These are phyloP conservation scores for Bondarzewia mesenterica DNA, from an alignment of 1,284 basidiomycete species.

Conservation along the genomic window DNA sequence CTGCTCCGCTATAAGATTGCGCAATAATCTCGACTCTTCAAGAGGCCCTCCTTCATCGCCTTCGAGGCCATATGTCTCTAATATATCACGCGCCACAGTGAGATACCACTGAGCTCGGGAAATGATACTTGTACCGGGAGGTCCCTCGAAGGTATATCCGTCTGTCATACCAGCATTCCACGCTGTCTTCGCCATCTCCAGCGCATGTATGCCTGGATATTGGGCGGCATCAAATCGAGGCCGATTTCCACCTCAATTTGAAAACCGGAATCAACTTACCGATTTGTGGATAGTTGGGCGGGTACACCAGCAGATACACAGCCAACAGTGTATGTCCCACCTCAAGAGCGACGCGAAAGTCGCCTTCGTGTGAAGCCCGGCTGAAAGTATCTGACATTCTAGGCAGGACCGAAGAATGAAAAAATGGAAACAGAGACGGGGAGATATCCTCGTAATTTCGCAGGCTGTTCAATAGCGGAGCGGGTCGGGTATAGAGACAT, in stretches of 20 bases:
- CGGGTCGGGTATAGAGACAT: slow-evolving; percentile 7
- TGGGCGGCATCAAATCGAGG: too few relatives aligned
- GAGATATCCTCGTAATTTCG: slow-evolving; percentile 30
- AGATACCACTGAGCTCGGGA: slow-evolving; percentile 27
- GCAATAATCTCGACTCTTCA: slow-evolving; percentile 39
- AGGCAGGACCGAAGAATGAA: slow-evolving; percentile 55
- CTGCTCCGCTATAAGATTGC: slow-evolving; percentile 17
- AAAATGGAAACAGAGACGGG: slow-evolving; percentile 27
- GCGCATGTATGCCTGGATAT: slow-evolving; percentile 56
- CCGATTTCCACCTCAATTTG: not conserved
- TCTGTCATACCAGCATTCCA: slow-evolving; percentile 50
- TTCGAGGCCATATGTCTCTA: slow-evolving; percentile 43
- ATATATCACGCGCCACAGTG: slow-evolving; percentile 30
- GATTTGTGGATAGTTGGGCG: slow-evolving; percentile 68
- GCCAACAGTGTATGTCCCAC: slow-evolving; percentile 51
- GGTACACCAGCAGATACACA: slow-evolving; percentile 60
- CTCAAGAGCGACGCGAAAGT: slow-evolving; percentile 42
- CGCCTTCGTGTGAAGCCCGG: slow-evolving; percentile 53
- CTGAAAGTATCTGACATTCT: slow-evolving; percentile 55
- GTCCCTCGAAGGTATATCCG: too few relatives aligned
- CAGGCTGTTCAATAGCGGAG: not conserved
- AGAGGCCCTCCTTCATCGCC: slow-evolving; percentile 55
- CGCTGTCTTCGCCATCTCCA: slow-evolving; percentile 64
- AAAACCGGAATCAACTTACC: slow-evolving; percentile 29
- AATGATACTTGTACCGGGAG: slow-evolving; percentile 6